Base-by-base conservation (phyloP, 331 rosid species). In the Acacia pycnantha region DNA sequence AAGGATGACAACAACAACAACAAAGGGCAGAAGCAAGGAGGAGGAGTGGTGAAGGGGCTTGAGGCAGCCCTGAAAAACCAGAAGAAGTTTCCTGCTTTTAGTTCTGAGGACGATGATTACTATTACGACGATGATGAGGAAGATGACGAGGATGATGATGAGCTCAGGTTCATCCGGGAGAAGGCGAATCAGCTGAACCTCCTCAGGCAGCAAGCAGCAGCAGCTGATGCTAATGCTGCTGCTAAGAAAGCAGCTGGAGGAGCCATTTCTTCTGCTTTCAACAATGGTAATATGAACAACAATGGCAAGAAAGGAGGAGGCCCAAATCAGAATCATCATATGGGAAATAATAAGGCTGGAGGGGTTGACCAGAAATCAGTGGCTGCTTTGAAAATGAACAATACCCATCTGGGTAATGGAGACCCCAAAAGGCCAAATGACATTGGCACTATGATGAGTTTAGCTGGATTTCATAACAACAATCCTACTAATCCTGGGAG, bases 381-480 rank as follows among this genome's bases (percentile, higher is more conserved):
- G 80, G 91, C 94, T 14, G 92, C 97, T 7, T 69, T 93, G 81
- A 90, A 88, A 73, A 33, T 87, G 90, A 89, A 84, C 88, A 86
- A 79, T 84, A 81, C 83, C 21, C 91, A 87, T 46, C 2, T 90
- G 85, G 85, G 86, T 76, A 88, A 50, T 1, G 22, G 73, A 13
- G 95, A 88, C 40, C 86, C 76, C 19, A 87, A 59, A 79, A 87
- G 91, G 81, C 77, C 68, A 0, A 91, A 76, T 81, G 98, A 93
- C 69, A 85, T 93, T 35, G 91, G 85, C 65, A 35, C 90, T 8
- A 87, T 95, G 91, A 92, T 93, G 97, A 90, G 84, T 81, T 47
- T 93, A 21, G 98, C 94, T 44, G 97, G 97, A 7, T 95, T 91
- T 83, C 59, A 46, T 24, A 88, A 84, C 82, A 88, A 84, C 82